phyloP scores from a whole-genome alignment of 2,329 filamentous ascomycete genomes.

The Calonectria ilicicola region DNA sequence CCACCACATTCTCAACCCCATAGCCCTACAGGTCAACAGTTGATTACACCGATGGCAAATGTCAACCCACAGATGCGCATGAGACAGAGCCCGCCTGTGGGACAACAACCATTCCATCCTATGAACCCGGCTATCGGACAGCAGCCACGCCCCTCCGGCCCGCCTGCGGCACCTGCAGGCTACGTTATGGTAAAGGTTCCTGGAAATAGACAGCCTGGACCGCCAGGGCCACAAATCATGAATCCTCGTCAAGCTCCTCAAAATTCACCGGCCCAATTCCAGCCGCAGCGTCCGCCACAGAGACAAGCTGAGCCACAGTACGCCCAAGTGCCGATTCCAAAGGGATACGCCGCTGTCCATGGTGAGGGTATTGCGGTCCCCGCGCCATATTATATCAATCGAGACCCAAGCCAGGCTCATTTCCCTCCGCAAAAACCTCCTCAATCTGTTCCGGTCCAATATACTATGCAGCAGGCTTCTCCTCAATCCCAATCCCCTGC shows the following conservation, averaged over 20 bases:
- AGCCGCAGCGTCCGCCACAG: conserved; percentile 18
- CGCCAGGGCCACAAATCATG: not conserved
- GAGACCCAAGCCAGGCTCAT: conserved; percentile 27
- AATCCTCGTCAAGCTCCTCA: conserved; percentile 12
- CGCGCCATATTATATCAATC: conserved; percentile 43
- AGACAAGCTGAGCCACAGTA: conserved; percentile 48
- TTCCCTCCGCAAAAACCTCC: conserved; percentile 17
- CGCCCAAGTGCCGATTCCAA: conserved; percentile 52
- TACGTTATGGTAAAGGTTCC: not conserved
- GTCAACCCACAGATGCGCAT: not conserved
- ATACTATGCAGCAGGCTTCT: conserved; percentile 21
- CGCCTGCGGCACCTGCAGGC: not conserved
- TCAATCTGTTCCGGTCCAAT: conserved; percentile 20
- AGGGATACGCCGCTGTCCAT: conserved; percentile 50
- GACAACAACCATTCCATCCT: conserved; percentile 29
- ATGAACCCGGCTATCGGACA: conserved; percentile 18
- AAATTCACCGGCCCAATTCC: not conserved
- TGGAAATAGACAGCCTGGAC: conserved; percentile 4
- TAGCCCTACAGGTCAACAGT: conserved; percentile 22
- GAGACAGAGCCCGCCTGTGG: conserved; percentile 23
- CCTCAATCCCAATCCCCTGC: conserved; percentile 30
- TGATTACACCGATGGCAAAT: conserved; percentile 3
- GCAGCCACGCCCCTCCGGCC: not conserved
- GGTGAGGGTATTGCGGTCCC: conserved; percentile 49
- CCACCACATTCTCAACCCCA: conserved; percentile 34